Evolutionary conservation across 768 basidiomycete species (phyloP).

Genomic region (Boletus insuetus): DNA sequence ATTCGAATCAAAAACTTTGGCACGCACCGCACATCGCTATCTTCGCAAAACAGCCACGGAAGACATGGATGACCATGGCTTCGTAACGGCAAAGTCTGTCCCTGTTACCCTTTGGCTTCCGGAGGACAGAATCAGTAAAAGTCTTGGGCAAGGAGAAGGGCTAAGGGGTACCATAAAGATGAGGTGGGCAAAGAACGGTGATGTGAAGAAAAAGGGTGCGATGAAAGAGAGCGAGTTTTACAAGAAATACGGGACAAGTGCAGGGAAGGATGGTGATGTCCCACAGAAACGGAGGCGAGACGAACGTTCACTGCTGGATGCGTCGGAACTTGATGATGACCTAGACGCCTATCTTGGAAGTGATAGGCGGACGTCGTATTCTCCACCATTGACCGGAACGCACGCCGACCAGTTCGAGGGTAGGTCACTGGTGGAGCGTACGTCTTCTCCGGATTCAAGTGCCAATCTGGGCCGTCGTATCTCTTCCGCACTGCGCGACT

Average conservation of each 20-base stretch:
- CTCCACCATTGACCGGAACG: slow-evolving; percentile 63
- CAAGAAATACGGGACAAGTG: slow-evolving; percentile 61
- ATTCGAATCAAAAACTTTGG: slow-evolving; percentile 55
- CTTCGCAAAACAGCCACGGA: slow-evolving; percentile 54
- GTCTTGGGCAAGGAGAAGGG: slow-evolving; percentile 66
- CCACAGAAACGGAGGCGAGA: slow-evolving; percentile 38
- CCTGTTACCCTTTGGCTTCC: slow-evolving; percentile 78
- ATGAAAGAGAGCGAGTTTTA: slow-evolving; percentile 75
- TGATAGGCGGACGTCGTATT: slow-evolving; percentile 32
- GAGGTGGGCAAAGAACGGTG: slow-evolving; percentile 71
- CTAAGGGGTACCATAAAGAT: slow-evolving; percentile 65
- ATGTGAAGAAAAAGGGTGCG: slow-evolving; percentile 78
- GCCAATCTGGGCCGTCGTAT: slow-evolving; percentile 44
- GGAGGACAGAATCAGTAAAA: slow-evolving; percentile 71
- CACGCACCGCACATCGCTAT: slow-evolving; percentile 47
- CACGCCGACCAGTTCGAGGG: slow-evolving; percentile 63
- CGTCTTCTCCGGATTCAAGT: slow-evolving; percentile 44
- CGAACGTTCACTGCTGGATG: slow-evolving; percentile 31
- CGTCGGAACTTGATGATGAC: slow-evolving; percentile 58
- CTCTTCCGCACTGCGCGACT: slow-evolving; percentile 35
- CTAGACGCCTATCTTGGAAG: slow-evolving; percentile 66
- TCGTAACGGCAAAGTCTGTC: slow-evolving; percentile 62
- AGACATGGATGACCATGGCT: slow-evolving; percentile 52
- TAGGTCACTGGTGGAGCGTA: slow-evolving; percentile 55
- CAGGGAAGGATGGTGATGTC: slow-evolving; percentile 58